phyloP scores from a whole-genome alignment of 2,329 filamentous ascomycete genomes.

The Fusarium redolens region DNA sequence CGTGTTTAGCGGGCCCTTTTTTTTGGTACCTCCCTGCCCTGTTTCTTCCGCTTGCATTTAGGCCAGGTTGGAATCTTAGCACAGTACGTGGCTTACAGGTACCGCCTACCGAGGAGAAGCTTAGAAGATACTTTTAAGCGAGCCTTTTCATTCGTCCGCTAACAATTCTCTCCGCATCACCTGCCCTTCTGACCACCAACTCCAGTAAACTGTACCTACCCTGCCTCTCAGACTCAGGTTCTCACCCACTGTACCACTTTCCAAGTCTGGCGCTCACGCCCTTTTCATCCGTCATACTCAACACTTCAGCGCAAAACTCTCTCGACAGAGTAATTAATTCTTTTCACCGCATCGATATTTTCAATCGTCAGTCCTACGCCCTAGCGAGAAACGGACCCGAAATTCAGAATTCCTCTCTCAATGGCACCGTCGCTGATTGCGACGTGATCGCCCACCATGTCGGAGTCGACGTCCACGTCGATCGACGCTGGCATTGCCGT shows the following conservation, averaged over 20 bases:
- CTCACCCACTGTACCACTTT: constrained; percentile 36
- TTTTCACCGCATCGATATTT: constrained; percentile 4
- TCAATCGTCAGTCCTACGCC: constrained; percentile 15
- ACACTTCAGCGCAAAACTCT: constrained; percentile 20
- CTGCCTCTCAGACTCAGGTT: constrained; percentile 23
- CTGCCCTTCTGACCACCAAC: constrained; percentile 41
- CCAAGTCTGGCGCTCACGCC: constrained; percentile 27
- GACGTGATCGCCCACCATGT: constrained; percentile 59
- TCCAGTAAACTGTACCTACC: constrained; percentile 18
- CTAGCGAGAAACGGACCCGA: constrained; percentile 27
- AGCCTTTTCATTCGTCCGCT: constrained; percentile 10
- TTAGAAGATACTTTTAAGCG: constrained; percentile 24
- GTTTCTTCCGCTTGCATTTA: constrained; percentile 39
- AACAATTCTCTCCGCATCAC: constrained; percentile 46
- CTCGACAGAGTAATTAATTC: neutral
- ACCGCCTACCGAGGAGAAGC: neutral
- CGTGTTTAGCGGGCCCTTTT: constrained; percentile 22
- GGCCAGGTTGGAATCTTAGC: constrained; percentile 24
- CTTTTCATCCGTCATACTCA: constrained; percentile 26
- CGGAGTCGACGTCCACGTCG: constrained; percentile 51
- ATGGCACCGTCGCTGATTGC: constrained; percentile 53
- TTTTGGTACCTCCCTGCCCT: constrained; percentile 35
- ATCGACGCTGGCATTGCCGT: constrained; percentile 66
- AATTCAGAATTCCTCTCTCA: constrained; percentile 39
- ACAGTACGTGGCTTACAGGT: constrained; percentile 8